Evolutionary conservation across 305 asterid species (phyloP).

Genomic region (Fraxinus sp.): DNA sequence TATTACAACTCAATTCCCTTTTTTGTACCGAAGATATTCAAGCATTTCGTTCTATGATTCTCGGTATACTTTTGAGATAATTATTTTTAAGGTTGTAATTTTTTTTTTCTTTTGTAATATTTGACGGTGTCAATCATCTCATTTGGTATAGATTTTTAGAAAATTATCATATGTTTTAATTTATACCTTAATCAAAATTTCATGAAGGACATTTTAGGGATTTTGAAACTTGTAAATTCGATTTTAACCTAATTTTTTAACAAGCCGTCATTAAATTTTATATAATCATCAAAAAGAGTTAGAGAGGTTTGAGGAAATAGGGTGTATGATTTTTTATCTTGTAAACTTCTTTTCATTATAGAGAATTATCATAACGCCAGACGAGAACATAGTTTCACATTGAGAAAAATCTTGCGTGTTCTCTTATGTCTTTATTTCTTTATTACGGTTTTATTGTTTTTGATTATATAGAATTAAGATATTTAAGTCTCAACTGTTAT

Average conservation of each 20-base stretch:
- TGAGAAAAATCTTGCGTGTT: too few species aligned
- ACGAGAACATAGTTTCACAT: too few species aligned
- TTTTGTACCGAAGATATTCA: not conserved
- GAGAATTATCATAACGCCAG: not conserved
- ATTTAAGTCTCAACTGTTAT: too few species aligned
- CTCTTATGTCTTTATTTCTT: too few species aligned
- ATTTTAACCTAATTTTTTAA: not conserved
- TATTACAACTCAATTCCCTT: not conserved
- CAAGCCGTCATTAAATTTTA: too few species aligned
- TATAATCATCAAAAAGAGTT: not conserved
- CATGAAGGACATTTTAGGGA: not conserved
- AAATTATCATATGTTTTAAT: not conserved
- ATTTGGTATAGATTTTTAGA: not conserved
- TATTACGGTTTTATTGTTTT: too few species aligned
- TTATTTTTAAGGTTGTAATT: not conserved
- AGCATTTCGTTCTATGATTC: not conserved
- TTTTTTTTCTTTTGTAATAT: not conserved
- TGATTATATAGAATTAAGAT: too few species aligned
- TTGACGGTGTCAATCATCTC: not conserved
- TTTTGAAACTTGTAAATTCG: too few species aligned
- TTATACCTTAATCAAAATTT: not conserved
- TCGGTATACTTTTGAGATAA: not conserved
- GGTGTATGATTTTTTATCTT: not conserved
- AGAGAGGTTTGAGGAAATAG: not conserved
- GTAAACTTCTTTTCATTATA: too few species aligned